Evolutionary conservation across 1,284 basidiomycete genomes (phyloP), one percentile per base, ranked within the genome.

Genomic region (Apiotrichum veenhuisii): DNA sequence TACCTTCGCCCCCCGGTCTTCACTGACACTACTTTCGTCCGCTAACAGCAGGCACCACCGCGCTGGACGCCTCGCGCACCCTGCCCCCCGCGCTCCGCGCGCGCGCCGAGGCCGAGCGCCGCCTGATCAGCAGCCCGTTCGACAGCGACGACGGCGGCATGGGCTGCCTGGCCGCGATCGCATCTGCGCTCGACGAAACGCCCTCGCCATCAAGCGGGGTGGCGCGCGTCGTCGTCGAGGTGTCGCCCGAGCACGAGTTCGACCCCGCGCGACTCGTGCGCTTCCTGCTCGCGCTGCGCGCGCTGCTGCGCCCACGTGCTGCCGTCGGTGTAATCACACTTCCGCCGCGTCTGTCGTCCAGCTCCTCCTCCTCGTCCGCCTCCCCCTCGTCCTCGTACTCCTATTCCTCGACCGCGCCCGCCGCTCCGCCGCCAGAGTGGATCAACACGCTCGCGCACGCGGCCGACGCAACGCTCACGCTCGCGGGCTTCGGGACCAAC

Each of bases 401-500:
- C 30, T 5, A 5, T 12, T 30, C 30, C 30, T 7, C 30, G 7
- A 30, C 30, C 30, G 30, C 30, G 17, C 26, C 3, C 12, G 42
- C 20, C 7, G 33, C 10, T 15, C 18, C 25, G 23, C 48, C 3
- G n/a, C 63, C 79, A 33, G 86, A 84, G 2, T 90, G 89, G 86
- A 73, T 85, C 18, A 82, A 87, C 53, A 87, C 86, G 68, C 73
- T 94, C n/a, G 83, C 86, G 10, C 91, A 89, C 88, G 72, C 85
- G 27, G 82, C 84, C 3, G 91, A 95, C 74, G 85, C 83, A 10
- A 82, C 85, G 40, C 80, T 95, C 49, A 85, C 84, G 42, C 79
- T 96, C 61, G 79, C 83, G 38, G 87, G 90, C 20, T 94, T 94
- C 71, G 84, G 87, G 52, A 70, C 71, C 50, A 70, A 74, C 42